Conservation (phyloP, 768 basidiomycete species). For the Goffeauzyma gilvescens region DNA sequence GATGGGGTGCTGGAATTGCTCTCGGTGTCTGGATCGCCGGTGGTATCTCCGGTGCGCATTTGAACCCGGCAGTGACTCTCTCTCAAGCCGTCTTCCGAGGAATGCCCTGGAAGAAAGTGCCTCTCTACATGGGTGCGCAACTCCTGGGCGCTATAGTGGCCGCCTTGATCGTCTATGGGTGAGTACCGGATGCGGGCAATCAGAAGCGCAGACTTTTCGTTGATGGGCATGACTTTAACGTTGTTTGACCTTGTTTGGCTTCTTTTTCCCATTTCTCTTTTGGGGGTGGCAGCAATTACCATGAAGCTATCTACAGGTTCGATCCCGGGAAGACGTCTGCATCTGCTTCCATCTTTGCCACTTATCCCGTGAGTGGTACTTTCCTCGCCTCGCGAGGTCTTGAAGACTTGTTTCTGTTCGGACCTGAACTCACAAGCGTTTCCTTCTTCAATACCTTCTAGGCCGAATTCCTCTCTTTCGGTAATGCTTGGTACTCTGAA, state of each 20-base stretch:
- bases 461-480: background rate
- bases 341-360: background rate
- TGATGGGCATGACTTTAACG: background rate
- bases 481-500: background rate
- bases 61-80: constrained; percentile 1
- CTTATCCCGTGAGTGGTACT: background rate
- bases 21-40: constrained; percentile 1
- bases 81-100: background rate
- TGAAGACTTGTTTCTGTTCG: background rate
- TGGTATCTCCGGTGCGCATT: constrained; percentile 2
- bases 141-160: background rate
- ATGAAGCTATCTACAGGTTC: background rate
- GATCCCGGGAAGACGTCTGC: background rate
- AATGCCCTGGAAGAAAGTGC: background rate
- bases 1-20: constrained; percentile 1
- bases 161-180: background rate
- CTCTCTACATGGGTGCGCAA: background rate
- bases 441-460: background rate
- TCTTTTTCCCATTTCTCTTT: too few species aligned
- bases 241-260: background rate
- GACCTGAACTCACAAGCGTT: too few species aligned
- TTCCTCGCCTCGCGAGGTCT: background rate
- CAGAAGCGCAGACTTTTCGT: too few species aligned
- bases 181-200: too few species aligned
- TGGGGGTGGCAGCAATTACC: background rate